phyloP scores from a whole-genome alignment of 2,329 filamentous ascomycete genomes.

The Helminthosporium solani region DNA sequence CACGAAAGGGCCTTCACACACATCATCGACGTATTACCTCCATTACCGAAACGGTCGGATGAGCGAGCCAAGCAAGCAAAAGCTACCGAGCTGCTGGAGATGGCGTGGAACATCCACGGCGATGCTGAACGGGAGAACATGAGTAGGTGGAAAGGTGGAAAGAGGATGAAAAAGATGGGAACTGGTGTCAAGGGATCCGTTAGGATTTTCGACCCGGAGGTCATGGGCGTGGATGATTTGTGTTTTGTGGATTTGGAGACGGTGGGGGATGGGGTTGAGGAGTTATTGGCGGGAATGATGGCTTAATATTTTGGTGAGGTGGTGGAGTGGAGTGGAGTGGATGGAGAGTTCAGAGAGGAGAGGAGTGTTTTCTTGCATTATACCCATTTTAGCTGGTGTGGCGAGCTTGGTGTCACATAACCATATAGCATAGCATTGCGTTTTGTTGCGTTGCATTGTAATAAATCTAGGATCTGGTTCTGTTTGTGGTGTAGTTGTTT shows the following conservation, averaged over 20 bases:
- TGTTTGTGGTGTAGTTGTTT: too few relatives aligned
- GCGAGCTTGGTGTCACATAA: too few relatives aligned
- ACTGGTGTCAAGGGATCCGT: not conserved
- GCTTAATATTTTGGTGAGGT: not conserved
- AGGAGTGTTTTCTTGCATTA: too few relatives aligned
- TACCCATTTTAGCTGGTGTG: too few relatives aligned
- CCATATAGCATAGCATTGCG: too few relatives aligned
- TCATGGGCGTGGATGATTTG: slow-evolving; percentile 11
- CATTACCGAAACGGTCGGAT: slow-evolving; percentile 1
- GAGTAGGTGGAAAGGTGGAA: not conserved
- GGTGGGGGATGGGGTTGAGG: slow-evolving; percentile 10
- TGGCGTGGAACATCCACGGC: slow-evolving; percentile 4
- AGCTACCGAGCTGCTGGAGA: slow-evolving; percentile 9
- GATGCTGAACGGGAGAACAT: not conserved
- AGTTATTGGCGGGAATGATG: not conserved
- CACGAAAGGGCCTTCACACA: slow-evolving; percentile 9
- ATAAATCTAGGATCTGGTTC: too few relatives aligned
- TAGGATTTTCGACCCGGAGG: not conserved
- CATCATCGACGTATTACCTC: slow-evolving; percentile 7
- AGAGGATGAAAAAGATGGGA: not conserved
- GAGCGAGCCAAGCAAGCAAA: slow-evolving; percentile 6
- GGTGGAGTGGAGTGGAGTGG: too few relatives aligned
- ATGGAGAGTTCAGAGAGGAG: too few relatives aligned
- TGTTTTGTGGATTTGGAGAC: slow-evolving; percentile 14
- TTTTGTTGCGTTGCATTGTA: too few relatives aligned